Evolutionary conservation across 768 basidiomycete species (phyloP).

Genomic region (Boletus sensibilis): DNA sequence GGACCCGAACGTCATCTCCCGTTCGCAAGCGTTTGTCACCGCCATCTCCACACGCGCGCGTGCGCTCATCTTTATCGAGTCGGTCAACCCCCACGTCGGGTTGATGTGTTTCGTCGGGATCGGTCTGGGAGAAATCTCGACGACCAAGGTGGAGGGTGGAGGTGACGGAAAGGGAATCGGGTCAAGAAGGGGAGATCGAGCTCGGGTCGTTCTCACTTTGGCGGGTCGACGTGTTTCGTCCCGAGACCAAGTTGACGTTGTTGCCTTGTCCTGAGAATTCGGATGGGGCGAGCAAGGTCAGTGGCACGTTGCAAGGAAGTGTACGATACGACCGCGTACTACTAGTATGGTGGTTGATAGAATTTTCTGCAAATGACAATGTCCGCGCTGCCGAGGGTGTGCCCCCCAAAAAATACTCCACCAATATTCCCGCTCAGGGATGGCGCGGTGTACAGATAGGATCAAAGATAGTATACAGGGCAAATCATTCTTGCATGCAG

Average conservation of each 20-base stretch:
- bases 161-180: constrained; percentile 34
- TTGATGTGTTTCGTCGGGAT: no score
- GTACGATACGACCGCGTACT: no score
- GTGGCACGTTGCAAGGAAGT: constrained; percentile 3
- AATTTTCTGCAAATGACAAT: no score
- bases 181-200: constrained; percentile 51
- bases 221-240: constrained; percentile 55
- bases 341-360: no score
- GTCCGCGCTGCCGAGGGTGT: no score
- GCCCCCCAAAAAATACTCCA: no score
- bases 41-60: constrained; percentile 52
- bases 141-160: constrained; percentile 49
- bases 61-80: constrained; percentile 54
- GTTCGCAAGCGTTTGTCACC: constrained; percentile 37
- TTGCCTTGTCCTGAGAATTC: constrained; percentile 6
- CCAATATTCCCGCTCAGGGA: no score
- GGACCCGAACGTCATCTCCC: constrained; percentile 21
- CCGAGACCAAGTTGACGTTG: constrained; percentile 24
- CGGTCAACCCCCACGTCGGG: constrained; percentile 52
- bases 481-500: no score
- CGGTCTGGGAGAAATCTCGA: constrained; percentile 64
- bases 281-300: constrained; percentile 9
- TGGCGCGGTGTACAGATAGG: no score
- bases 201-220: constrained; percentile 63
- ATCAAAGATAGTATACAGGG: no score